Conservation (phyloP, 192 early-diverging fungal genomes). For the Backusella parvicylindrica region DNA sequence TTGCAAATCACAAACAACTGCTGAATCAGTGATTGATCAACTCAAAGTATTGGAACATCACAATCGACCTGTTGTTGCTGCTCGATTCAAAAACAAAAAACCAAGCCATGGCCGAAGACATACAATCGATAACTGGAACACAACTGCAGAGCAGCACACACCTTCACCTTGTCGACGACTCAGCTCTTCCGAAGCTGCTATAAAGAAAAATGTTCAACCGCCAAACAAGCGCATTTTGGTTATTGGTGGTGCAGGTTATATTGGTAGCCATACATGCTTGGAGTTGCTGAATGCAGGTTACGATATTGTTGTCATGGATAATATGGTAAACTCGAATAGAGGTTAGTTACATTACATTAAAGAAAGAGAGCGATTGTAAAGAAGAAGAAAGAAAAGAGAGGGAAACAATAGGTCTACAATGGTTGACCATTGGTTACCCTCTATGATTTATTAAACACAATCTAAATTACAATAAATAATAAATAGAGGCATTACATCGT, state of each 20-base stretch:
- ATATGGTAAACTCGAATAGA: conserved; percentile 71
- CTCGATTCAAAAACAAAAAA: not conserved
- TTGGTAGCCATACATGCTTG: conserved; percentile 92
- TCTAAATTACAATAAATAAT: too few relatives aligned
- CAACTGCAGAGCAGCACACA: not conserved
- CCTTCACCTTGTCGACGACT: not conserved
- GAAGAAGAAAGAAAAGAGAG: not conserved
- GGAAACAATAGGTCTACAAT: too few relatives aligned
- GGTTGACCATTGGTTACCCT: too few relatives aligned
- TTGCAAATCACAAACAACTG: not conserved
- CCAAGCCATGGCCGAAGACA: not conserved
- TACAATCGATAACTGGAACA: conserved; percentile 3
- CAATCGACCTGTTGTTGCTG: not conserved
- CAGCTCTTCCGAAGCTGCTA: not conserved
- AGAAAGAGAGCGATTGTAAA: not conserved
- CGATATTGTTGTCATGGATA: conserved; percentile 90
- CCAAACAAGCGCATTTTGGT: conserved; percentile 43
- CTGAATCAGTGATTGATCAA: not conserved
- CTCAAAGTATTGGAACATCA: not conserved
- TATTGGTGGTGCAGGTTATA: conserved; percentile 83
- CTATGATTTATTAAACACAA: not conserved
- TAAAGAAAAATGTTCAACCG: not conserved
- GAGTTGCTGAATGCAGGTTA: conserved; percentile 72
- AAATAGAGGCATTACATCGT: conserved; percentile 61
- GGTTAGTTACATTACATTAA: too few relatives aligned